Base-by-base conservation (phyloP, 495 filamentous ascomycete genomes). In the Astrothelium macrocarpum region DNA sequence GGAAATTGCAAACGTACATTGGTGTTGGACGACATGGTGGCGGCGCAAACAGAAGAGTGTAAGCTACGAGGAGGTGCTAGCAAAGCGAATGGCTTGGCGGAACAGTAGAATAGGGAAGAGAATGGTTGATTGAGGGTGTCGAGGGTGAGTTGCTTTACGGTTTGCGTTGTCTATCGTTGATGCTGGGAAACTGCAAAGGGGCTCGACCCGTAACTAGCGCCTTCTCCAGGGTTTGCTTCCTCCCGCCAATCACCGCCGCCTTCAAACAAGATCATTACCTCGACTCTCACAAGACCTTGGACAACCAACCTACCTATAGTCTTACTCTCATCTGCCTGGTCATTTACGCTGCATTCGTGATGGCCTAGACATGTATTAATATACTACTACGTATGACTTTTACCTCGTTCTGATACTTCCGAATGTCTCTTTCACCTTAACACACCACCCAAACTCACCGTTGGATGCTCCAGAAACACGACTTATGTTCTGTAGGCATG, bases 1-100 rank as follows among this genome's bases (percentile, higher is more conserved):
- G 29, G 61, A 62, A 56, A 45, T 56, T 56, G 25, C 49, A 20
- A 20, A 56, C 49, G 49, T 56, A 56, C 49, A 16, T 56, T 56
- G 2, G 23, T 29, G 25, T 56, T 56, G 49, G 49, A 56, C 49
- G 49, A 56, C 49, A 56, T 56, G 49, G 16, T 56, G 20, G 5
- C 25, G 49, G 49, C 49, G 49, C 49, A 29, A 56, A 29, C 9
- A 16, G 23, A 56, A 25, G 49, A 29, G 23, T 29, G 20, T 9
- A 2, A 28, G 2, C 25, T 26, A 56, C 2, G 16, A 29, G 20
- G 16, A 56, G 49, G 29, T 9, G 10, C 9, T 16, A 29, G 16
- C 20, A 29, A 16, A 56, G 25, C 25, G 25, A 26, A 16, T 29
- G 16, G 49, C 20, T 11, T 29, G 49, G 9, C 25, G 49, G 23